A percentile compares a stretch with the other conserved stretches of the same genome.
These are phyloP conservation scores for Trichoderma hamatum DNA, from an alignment of 2,329 filamentous ascomycete species.

Conservation along the genomic window DNA sequence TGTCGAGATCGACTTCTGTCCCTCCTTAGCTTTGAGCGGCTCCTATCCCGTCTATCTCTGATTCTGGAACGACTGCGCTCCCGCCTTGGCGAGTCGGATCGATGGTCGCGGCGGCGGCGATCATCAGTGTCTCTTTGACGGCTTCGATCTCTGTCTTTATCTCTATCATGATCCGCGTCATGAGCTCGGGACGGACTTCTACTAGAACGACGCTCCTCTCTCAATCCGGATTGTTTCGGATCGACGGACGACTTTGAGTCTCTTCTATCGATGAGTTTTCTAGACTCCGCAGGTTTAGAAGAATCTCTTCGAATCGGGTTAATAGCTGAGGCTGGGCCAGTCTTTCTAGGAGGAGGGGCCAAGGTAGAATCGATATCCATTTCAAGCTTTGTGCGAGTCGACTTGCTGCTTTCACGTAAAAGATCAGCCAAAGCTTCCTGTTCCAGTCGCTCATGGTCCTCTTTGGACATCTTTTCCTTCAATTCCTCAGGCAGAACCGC, in stretches of 20 bases:
- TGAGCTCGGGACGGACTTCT: slow-evolving; percentile 40
- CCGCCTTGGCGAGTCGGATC: slow-evolving; percentile 45
- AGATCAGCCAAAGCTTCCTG: slow-evolving; percentile 61
- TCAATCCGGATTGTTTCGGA: slow-evolving; percentile 32
- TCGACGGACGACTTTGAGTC: slow-evolving; percentile 38
- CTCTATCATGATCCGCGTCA: slow-evolving; percentile 35
- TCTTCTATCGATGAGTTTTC: slow-evolving; percentile 43
- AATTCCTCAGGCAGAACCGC: slow-evolving; percentile 48
- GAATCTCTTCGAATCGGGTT: slow-evolving; percentile 56
- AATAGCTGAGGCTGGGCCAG: slow-evolving; percentile 60
- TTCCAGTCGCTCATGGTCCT: slow-evolving; percentile 61
- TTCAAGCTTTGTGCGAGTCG: slow-evolving; percentile 53
- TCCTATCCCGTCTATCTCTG: slow-evolving; percentile 42
- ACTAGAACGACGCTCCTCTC: slow-evolving; percentile 39
- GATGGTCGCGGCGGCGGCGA: slow-evolving; percentile 41
- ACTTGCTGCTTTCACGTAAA: slow-evolving; percentile 60
- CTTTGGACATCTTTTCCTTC: slow-evolving; percentile 59
- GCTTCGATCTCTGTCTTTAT: slow-evolving; percentile 37
- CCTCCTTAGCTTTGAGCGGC: slow-evolving; percentile 41
- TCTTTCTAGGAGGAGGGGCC: slow-evolving; percentile 57
- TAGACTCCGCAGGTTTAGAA: slow-evolving; percentile 47
- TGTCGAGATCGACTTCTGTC: slow-evolving; percentile 48
- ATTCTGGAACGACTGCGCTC: slow-evolving; percentile 41
- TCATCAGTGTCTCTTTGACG: slow-evolving; percentile 36
- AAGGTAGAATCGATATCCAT: slow-evolving; percentile 60